Base-by-base conservation (phyloP, 257 asterid species). In the Solanum ossicruentum region DNA sequence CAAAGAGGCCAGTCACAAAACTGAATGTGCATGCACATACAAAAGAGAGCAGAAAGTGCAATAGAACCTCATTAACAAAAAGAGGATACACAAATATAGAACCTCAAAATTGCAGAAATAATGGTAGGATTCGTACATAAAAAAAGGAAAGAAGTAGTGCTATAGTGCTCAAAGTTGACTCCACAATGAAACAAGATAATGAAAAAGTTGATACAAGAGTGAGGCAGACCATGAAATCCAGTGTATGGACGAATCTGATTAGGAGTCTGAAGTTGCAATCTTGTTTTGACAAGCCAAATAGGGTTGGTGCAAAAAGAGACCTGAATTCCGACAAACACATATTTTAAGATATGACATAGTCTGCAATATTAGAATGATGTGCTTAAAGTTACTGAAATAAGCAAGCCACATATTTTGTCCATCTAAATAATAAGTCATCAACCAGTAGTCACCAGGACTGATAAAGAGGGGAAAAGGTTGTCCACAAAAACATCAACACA, bases 251-350 rank as follows among this genome's bases (percentile, higher is more conserved):
- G 96, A 86, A 84, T 90, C 81, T 92, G 89, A 89, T 80, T 93
- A 72, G 98, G 96, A 83, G 94, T 92, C 93, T 97, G 99, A 87
- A 97, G 98, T 90, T 97, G 99, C 91, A 97, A 90, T 92, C 98
- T 94, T 89, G 98, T 97, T 89, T 97, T 97, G 85, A 97, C 97
- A 88, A 97, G 92, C 99, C 99, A 95, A 86, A 97, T 83, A 84
- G 99, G 99, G 91, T 97, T 97, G 86, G 98, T 97, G 88, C 93
- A 95, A 6, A 93, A 81, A 86, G 90, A 90, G 71, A 93, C 98
- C 98, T 97, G 88, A 84, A 72, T 18, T 86, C 39, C 83, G 83
- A 90, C 77, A 83, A 80, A 56, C 13, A 66, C 58, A 86, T 82
- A 26, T 66, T 36, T 66, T 52, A 83, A 83, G 10, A 32, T 21